Base-by-base conservation (phyloP, 257 asterid genomes). In the Solanum chmielewskii region DNA sequence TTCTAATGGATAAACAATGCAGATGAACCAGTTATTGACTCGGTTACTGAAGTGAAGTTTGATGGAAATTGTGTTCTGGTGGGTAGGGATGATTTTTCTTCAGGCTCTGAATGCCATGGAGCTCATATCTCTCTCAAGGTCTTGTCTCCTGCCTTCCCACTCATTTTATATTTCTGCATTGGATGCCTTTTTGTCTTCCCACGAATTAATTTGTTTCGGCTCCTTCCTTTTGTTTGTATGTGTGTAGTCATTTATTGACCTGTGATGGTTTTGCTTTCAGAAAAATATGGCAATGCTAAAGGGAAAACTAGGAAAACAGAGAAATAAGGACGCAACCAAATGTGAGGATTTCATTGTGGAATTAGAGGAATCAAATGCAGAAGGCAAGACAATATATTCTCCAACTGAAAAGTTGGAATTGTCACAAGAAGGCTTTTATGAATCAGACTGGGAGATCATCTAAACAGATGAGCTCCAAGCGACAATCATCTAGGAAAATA, bases 381-480 rank as follows among this genome's bases (percentile, higher is more conserved):
- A 59, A n/a, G 21, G 84, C n/a, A 33, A 9, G 12, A 11, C 49
- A 29, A 35, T 13, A 18, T 41, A 69, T 39, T 59, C 27, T 31
- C 76, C 73, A 31, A n/a, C 39, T 41, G 64, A 62, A 15, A 78
- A 62, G 33, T 47, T 77, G 20, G 85, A 85, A 60, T 37, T 31
- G n/a, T 47, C 27, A 9, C 87, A 73, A 25, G 13, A 71, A 12
- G 87, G 66, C 45, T 78, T 83, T 87, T 80, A 64, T 9, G 91
- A 89, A 33, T 60, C 91, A 25, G 90, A 89, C n/a, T 89, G 91
- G 91, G 90, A 78, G 89, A 82, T 89, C 11, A 44, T 89, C 75
- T 87, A 77, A 77, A 52, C 62, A 37, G 2, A 18, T 5, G 20
- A 83, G 47, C 85, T 60, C 70, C 85, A 56, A 39, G 27, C n/a